Percentiles rank a stretch among this genome's conserved stretches.
These are phyloP conservation scores for Copromyces sp. DNA, from an alignment of 495 filamentous ascomycete genomes.

Conservation along the genomic window DNA sequence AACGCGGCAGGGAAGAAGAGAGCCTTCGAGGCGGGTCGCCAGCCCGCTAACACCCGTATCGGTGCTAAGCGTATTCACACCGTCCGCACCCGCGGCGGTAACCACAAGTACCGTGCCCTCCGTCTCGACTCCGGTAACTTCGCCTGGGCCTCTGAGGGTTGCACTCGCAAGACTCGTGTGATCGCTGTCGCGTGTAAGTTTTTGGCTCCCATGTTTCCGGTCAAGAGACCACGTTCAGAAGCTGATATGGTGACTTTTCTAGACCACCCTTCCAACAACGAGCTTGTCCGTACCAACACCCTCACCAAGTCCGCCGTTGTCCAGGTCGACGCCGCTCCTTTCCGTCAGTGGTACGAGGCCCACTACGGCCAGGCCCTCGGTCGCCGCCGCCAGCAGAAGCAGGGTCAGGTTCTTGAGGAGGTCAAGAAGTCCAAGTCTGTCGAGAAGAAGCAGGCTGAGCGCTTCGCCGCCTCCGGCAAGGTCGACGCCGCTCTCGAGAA, in stretches of 20 bases:
- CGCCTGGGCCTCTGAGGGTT: slow-evolving; percentile 95
- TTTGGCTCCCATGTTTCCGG: not conserved
- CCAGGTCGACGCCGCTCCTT: slow-evolving; percentile 95
- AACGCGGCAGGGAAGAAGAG: slow-evolving; percentile 56
- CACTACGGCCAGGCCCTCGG: slow-evolving; percentile 91
- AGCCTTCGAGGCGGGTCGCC: slow-evolving; percentile 99
- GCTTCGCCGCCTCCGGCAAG: slow-evolving; percentile 75
- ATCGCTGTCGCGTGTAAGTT: slow-evolving; percentile 72
- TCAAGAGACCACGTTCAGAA: not conserved
- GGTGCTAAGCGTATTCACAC: slow-evolving; percentile 96
- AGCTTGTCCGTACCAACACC: slow-evolving; percentile 99
- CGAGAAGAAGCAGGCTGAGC: slow-evolving; percentile 88
- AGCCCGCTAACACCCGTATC: slow-evolving; percentile 98
- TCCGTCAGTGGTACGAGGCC: slow-evolving; percentile 99
- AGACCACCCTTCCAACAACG: slow-evolving; percentile 99
- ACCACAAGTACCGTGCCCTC: slow-evolving; percentile 98
- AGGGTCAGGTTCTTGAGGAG: slow-evolving; percentile 51
- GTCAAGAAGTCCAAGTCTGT: slow-evolving; percentile 85
- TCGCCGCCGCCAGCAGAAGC: slow-evolving; percentile 79
- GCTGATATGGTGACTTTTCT: slow-evolving; percentile 1
- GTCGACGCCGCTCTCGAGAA: slow-evolving; percentile 85
- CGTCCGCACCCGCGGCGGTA: slow-evolving; percentile 96
- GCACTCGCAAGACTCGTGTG: slow-evolving; percentile 96
- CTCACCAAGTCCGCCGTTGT: slow-evolving; percentile 97
- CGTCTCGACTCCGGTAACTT: slow-evolving; percentile 99